A percentile compares a stretch with the other conserved stretches of the same genome.
Evolutionary conservation across 768 basidiomycete genomes (phyloP).

Genomic region (Mycena rebaudengoi): DNA sequence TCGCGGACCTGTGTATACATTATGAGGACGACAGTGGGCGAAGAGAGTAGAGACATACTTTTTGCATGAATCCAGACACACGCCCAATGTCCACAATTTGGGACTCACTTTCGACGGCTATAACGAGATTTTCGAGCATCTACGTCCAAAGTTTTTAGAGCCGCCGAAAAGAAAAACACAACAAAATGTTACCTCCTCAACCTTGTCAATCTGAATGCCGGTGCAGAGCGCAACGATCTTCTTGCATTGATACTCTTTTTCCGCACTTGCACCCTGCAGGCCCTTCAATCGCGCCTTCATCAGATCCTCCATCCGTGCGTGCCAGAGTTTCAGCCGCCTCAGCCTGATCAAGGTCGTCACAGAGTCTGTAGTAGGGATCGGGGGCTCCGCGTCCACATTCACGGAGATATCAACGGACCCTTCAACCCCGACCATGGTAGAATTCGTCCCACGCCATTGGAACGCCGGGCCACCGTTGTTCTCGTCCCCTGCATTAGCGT

Average conservation of each 20-base stretch:
- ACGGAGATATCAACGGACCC: conserved; percentile 71
- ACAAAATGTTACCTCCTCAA: conserved; percentile 79
- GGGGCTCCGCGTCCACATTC: conserved; percentile 77
- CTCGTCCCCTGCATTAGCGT: conserved; percentile 27
- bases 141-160: conserved; percentile 48
- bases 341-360: conserved; percentile 71
- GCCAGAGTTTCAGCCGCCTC: conserved; percentile 84
- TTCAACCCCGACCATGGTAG: conserved; percentile 71
- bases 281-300: conserved; percentile 73
- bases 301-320: conserved; percentile 77
- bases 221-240: conserved; percentile 92
- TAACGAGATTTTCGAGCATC: conserved; percentile 86
- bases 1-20: conserved; percentile 60
- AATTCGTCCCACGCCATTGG: conserved; percentile 70
- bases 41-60: conserved; percentile 53
- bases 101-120: conserved; percentile 89
- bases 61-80: conserved; percentile 92
- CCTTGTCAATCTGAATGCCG: conserved; percentile 84
- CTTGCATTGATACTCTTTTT: conserved; percentile 92
- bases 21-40: background rate
- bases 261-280: conserved; percentile 82
- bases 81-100: conserved; percentile 84
- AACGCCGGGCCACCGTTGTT: conserved; percentile 68
- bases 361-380: conserved; percentile 68
- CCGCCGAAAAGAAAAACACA: conserved; percentile 2